A percentile compares a stretch with the other conserved stretches of the same genome.
These are phyloP conservation scores for Colletotrichum sp. DNA, from an alignment of 2,329 filamentous ascomycete species.

Conservation along the genomic window DNA sequence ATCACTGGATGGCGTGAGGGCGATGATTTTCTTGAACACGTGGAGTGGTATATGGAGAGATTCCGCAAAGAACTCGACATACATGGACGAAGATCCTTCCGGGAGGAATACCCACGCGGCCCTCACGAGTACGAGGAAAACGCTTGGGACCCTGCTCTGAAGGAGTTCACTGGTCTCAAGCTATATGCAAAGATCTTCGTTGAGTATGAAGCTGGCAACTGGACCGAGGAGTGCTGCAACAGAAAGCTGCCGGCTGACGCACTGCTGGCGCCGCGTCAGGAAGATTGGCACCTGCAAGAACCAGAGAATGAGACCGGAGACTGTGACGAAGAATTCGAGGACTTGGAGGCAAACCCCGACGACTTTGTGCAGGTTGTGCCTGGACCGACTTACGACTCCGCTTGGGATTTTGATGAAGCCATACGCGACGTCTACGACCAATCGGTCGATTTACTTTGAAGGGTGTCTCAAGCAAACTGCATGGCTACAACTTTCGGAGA, in stretches of 20 bases:
- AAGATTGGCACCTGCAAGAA: neutral
- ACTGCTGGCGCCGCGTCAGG: neutral
- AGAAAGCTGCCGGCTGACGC: neutral
- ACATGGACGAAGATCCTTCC: neutral
- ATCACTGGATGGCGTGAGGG: neutral
- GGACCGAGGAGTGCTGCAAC: neutral
- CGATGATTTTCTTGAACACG: neutral
- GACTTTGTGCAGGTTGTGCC: neutral
- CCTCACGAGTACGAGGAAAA: neutral
- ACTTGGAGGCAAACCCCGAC: neutral
- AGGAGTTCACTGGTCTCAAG: neutral
- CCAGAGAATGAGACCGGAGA: neutral
- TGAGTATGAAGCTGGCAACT: neutral
- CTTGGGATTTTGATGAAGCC: neutral
- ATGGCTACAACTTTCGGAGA: neutral
- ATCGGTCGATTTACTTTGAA: neutral
- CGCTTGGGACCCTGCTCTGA: neutral
- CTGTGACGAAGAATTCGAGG: neutral
- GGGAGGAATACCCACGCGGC: neutral
- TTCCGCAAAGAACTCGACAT: neutral
- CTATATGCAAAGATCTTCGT: neutral
- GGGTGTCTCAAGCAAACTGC: neutral
- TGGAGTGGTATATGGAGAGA: neutral
- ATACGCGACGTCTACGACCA: neutral
- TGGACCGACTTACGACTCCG: neutral